Base-by-base conservation (phyloP, 1,284 basidiomycete species). In the Agaricales sp. region DNA sequence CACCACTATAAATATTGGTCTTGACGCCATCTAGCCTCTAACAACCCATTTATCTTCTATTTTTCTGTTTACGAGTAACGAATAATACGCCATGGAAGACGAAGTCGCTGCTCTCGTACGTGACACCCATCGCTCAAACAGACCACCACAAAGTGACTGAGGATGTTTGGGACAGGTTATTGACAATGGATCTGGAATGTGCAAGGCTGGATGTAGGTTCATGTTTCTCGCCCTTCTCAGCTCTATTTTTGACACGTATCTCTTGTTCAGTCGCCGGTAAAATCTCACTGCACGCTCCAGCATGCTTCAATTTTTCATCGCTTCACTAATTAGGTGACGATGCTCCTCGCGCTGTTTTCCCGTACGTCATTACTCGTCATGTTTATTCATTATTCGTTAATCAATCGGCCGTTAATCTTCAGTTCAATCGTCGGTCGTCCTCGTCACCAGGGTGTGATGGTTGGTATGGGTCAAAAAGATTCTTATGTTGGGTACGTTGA, bases 391-490 rank as follows among this genome's bases (percentile, higher is more conserved):
- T 30, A 6, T 14, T 30, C 14, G 26, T 30, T 14, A 6, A 14
- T 14, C 26, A 14, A 30, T 30, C 39, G 19, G 18, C 16, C 19
- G 4, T 16, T 16, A 41, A n/a, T 82, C 54, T 84, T 83, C 62
- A 80, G 80, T 78, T 91, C 89, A 49, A 90, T 95, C 62, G 89
- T 93, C 63, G 92, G 91, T 65, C 87, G 92, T 59, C 89, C 90
- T 57, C 87, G 90, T 67, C 90, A 94, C 73, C 82, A 87, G 69
- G 88, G 89, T 77, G 88, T 93, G 57, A 93, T 93, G 91, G 89
- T 87, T 54, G 85, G 85, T 61, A 88, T 87, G 85, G 79, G 80
- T 54, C 81, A 88, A 70, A 91, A 91, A 69, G 87, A 92, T 69
- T 88, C 86, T 52, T 91, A 89, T 68, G 86, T 91, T 54, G 87